These are phyloP conservation scores for Talaromyces sp. DNA, from an alignment of 2,329 filamentous ascomycete genomes.

Conservation along the genomic window DNA sequence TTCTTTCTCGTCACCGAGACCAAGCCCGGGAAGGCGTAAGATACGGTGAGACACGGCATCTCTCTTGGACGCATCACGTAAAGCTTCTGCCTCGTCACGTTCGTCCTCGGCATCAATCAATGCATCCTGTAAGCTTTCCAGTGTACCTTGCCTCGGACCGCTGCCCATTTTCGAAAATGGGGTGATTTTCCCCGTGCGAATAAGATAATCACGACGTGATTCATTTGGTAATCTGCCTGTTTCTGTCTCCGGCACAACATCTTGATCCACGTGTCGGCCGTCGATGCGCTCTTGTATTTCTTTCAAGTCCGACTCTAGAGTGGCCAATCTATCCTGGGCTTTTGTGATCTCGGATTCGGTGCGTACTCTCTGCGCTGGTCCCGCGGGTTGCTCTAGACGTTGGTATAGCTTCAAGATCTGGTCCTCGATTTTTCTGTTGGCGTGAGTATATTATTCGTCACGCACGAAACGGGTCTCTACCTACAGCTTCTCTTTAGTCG, in stretches of 20 bases:
- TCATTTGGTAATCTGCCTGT: constrained; percentile 66
- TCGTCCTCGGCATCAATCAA: constrained; percentile 78
- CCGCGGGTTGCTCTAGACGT: constrained; percentile 52
- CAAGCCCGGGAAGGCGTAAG: constrained; percentile 69
- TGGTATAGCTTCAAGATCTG: constrained; percentile 60
- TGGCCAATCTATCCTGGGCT: constrained; percentile 60
- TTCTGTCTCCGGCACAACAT: constrained; percentile 40
- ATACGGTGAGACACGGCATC: constrained; percentile 64
- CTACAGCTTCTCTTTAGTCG: constrained; percentile 45
- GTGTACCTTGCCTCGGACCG: constrained; percentile 53
- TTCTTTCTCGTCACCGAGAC: constrained; percentile 43
- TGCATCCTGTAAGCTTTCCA: constrained; percentile 69
- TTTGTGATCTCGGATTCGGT: constrained; percentile 57
- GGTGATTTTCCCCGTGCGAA: constrained; percentile 95
- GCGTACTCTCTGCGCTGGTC: constrained; percentile 46
- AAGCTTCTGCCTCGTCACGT: constrained; percentile 47
- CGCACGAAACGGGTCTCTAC: constrained; percentile 4
- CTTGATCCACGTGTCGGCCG: constrained; percentile 60
- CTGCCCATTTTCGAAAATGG: constrained; percentile 79
- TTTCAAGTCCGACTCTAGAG: constrained; percentile 66
- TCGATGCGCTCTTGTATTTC: constrained; percentile 80
- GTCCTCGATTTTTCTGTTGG: constrained; percentile 53
- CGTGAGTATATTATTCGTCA: not conserved
- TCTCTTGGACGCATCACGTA: constrained; percentile 33
- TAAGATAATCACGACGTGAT: constrained; percentile 80